phyloP scores from a whole-genome alignment of 805 yeast genomes.

The Candida endomychidarum region DNA sequence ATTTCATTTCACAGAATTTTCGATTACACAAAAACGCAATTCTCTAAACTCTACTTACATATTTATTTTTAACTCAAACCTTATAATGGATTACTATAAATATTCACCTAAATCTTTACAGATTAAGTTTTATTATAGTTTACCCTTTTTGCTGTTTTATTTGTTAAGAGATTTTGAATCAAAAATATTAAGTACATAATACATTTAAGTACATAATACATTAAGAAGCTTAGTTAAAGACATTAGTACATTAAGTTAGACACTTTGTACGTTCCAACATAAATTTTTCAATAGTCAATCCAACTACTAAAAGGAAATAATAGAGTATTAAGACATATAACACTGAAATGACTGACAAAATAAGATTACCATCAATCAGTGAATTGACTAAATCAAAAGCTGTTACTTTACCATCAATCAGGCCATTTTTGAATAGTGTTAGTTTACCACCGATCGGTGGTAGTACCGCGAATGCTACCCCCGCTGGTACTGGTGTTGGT shows the following conservation, averaged over 20 bases:
- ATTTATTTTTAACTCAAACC: slow-evolving; percentile 5
- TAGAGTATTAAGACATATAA: no score
- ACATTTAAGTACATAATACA: no score
- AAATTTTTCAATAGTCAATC: no score
- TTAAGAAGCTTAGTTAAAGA: no score
- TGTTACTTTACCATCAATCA: slow-evolving; percentile 13
- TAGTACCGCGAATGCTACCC: not conserved
- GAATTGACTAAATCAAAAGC: slow-evolving; percentile 21
- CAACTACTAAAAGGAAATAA: no score
- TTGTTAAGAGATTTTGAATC: not conserved
- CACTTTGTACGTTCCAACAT: no score
- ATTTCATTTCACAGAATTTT: slow-evolving; percentile 4
- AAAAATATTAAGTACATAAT: no score
- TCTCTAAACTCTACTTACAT: slow-evolving; percentile 4
- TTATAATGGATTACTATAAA: slow-evolving; percentile 1
- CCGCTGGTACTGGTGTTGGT: not conserved
- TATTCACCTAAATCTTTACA: slow-evolving; percentile 5
- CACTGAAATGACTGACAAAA: slow-evolving; percentile 11
- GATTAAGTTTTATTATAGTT: slow-evolving; percentile 6
- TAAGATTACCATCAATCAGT: slow-evolving; percentile 28
- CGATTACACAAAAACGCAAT: slow-evolving; percentile 2
- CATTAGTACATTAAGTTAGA: no score
- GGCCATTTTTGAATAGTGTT: slow-evolving; percentile 1
- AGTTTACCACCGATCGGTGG: slow-evolving; percentile 3
- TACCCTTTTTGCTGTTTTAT: slow-evolving; percentile 2